phyloP scores from a whole-genome alignment of 345 rosid species.

The Murraya paniculata region DNA sequence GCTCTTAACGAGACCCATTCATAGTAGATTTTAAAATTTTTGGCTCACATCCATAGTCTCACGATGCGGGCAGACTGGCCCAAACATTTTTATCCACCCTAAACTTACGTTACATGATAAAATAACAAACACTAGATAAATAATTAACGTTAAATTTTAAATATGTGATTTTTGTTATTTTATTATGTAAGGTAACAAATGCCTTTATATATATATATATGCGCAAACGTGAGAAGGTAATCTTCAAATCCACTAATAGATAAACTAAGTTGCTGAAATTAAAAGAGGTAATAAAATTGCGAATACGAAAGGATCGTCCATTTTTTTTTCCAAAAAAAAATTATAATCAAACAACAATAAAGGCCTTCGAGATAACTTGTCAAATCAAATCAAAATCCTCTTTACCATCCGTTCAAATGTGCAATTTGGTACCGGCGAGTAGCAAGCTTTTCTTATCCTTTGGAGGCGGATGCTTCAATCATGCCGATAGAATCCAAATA shows the following conservation, averaged over 20 bases:
- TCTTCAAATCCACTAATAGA: background rate
- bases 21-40: too few species aligned
- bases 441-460: background rate
- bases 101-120: too few species aligned
- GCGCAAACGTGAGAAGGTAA: background rate
- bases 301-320: background rate
- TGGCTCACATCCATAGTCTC: too few species aligned
- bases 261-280: background rate
- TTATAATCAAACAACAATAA: background rate
- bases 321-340: background rate
- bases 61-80: too few species aligned
- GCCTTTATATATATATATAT: too few species aligned
- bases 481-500: background rate
- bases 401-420: background rate
- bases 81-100: too few species aligned
- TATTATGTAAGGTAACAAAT: too few species aligned
- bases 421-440: background rate
- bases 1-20: too few species aligned
- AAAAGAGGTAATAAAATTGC: too few species aligned
- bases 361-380: background rate
- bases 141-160: too few species aligned
- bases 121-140: too few species aligned
- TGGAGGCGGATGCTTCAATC: conserved; percentile 7
- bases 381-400: background rate
- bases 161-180: too few species aligned